Conservation (phyloP, 1,284 basidiomycete genomes). For the Inonotus obliquus region DNA sequence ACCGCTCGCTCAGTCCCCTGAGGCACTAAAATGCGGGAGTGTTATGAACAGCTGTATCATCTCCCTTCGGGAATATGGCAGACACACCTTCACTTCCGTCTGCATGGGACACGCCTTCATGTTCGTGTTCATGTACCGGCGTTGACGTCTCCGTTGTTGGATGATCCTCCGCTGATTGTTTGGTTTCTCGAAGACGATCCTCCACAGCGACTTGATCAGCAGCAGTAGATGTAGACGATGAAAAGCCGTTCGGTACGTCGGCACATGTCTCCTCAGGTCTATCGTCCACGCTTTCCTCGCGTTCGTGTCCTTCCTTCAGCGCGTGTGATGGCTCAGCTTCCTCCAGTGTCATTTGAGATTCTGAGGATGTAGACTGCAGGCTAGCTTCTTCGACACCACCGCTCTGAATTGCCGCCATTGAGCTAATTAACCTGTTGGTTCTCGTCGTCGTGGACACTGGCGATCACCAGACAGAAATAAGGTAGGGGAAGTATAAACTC, state of each 20-base stretch:
- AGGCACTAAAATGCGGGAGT: background rate
- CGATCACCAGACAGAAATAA: background rate
- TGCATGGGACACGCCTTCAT: background rate
- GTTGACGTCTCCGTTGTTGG: background rate
- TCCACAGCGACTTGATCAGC: background rate
- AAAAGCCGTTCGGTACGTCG: background rate
- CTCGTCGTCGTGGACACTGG: conserved; percentile 8
- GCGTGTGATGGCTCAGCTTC: background rate
- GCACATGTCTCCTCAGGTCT: background rate
- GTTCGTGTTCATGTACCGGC: background rate
- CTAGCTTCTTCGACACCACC: conserved; percentile 1
- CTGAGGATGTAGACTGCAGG: background rate
- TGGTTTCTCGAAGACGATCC: background rate
- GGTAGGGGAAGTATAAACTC: too few relatives aligned
- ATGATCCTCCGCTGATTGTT: background rate
- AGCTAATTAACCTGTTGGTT: background rate
- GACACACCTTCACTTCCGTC: conserved; percentile 1
- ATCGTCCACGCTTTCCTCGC: conserved; percentile 3
- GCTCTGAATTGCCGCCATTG: conserved; percentile 12
- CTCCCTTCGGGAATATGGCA: background rate
- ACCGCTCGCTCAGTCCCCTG: background rate
- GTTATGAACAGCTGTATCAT: background rate
- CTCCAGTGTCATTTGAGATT: background rate
- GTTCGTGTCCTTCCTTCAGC: conserved; percentile 1
- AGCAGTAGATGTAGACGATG: background rate